Percentiles rank a stretch among this genome's conserved stretches.
phyloP scores from a whole-genome alignment of 140 eudicot genomes.

The Senecio squalidus region DNA sequence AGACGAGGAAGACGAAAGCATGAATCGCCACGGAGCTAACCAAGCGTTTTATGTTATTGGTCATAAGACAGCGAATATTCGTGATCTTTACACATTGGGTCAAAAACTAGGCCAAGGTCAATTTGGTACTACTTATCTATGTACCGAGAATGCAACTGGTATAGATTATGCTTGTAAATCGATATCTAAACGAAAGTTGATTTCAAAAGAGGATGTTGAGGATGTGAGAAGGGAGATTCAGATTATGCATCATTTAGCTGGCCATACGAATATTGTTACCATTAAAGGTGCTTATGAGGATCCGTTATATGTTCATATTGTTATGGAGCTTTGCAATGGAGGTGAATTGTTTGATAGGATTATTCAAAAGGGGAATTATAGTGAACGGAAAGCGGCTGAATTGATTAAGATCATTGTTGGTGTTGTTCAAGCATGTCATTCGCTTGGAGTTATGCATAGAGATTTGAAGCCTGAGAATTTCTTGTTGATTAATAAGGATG shows the following conservation, averaged over 20 bases:
- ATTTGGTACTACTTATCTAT: constrained; percentile 79
- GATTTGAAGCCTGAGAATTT: constrained; percentile 94
- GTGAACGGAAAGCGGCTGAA: constrained; percentile 89
- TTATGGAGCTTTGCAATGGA: constrained; percentile 89
- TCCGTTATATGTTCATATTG: constrained; percentile 77
- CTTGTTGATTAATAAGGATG: constrained; percentile 86
- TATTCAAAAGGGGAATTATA: constrained; percentile 87
- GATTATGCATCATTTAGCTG: constrained; percentile 97
- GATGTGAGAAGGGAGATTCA: constrained; percentile 98
- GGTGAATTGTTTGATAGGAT: constrained; percentile 94
- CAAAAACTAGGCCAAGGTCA: constrained; percentile 93
- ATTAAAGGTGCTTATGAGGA: constrained; percentile 97
- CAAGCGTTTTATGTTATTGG: constrained; percentile 73
- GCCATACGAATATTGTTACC: constrained; percentile 80
- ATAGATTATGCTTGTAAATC: constrained; percentile 83
- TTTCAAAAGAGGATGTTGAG: constrained; percentile 83
- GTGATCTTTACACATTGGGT: constrained; percentile 78
- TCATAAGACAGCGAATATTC: constrained; percentile 74
- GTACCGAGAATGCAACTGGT: constrained; percentile 66
- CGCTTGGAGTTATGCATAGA: constrained; percentile 97
- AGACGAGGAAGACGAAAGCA: constrained; percentile 45
- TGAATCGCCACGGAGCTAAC: constrained; percentile 46
- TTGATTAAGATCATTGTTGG: constrained; percentile 89
- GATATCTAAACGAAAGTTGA: constrained; percentile 77
- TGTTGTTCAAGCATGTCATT: constrained; percentile 92